phyloP scores from a whole-genome alignment of 1,139 yeast species.

The Pichia sp. region DNA sequence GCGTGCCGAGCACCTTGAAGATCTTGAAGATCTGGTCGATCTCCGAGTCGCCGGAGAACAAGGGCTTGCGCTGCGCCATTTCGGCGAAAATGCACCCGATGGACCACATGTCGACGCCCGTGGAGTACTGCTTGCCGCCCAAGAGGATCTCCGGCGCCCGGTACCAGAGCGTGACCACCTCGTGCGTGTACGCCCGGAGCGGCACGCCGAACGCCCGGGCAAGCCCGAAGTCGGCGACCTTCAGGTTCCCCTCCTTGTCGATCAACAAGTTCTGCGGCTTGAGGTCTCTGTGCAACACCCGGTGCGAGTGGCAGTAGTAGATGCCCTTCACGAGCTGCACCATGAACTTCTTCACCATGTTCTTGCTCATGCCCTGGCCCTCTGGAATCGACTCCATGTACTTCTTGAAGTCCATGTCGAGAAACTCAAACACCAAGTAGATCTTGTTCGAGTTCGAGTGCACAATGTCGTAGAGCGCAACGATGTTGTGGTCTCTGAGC shows the following conservation, averaged over 20 bases:
- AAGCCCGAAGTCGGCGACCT: slow-evolving; percentile 93
- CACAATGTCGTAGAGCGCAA: slow-evolving; percentile 85
- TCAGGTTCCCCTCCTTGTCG: slow-evolving; percentile 91
- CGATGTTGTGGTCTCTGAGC: slow-evolving; percentile 88
- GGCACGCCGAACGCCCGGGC: slow-evolving; percentile 99
- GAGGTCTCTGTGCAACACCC: slow-evolving; percentile 92
- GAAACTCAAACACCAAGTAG: slow-evolving; percentile 86
- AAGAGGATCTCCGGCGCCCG: slow-evolving; percentile 93
- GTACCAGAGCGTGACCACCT: slow-evolving; percentile 97
- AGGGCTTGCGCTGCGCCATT: slow-evolving; percentile 93
- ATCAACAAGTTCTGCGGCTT: slow-evolving; percentile 94
- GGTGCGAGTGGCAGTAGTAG: slow-evolving; percentile 90
- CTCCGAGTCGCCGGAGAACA: slow-evolving; percentile 97
- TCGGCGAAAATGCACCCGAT: slow-evolving; percentile 98
- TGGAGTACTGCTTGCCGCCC: slow-evolving; percentile 96
- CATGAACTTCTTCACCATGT: slow-evolving; percentile 91
- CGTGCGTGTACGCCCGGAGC: slow-evolving; percentile 91
- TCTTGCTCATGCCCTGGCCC: slow-evolving; percentile 84
- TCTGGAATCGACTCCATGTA: slow-evolving; percentile 96
- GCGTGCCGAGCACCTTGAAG: slow-evolving; percentile 90
- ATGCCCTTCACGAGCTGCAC: slow-evolving; percentile 89
- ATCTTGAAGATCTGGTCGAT: slow-evolving; percentile 96
- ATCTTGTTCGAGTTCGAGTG: slow-evolving; percentile 96
- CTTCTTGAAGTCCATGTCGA: slow-evolving; percentile 90
- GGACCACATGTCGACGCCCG: slow-evolving; percentile 99